These are phyloP conservation scores for Acacia melanoxylon DNA, from an alignment of 306 rosid genomes.

Conservation along the genomic window DNA sequence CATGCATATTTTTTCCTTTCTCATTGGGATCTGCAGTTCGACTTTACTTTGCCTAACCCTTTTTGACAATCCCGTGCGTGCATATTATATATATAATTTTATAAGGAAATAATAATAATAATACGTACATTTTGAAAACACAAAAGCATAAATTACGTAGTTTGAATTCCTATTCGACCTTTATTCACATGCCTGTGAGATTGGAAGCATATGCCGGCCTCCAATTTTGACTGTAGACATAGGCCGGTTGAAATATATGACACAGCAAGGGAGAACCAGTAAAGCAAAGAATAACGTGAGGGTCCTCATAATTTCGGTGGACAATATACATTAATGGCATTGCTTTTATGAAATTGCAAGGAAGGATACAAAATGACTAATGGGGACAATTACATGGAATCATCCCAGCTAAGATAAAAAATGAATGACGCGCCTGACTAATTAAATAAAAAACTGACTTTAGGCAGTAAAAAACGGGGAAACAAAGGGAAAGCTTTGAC, in stretches of 20 bases:
- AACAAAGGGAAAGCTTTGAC: background rate
- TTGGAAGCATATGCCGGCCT: conserved; percentile 45
- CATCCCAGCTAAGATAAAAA: background rate
- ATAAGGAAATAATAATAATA: background rate
- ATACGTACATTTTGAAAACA: background rate
- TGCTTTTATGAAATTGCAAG: background rate
- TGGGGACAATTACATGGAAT: background rate
- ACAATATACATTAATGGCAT: background rate
- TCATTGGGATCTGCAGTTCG: conserved; percentile 27
- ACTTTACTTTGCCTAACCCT: conserved; percentile 51
- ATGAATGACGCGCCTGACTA: background rate
- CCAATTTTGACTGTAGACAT: conserved; percentile 46
- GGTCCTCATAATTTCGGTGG: background rate
- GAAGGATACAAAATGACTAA: background rate
- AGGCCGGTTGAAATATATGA: background rate
- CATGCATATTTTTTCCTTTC: background rate
- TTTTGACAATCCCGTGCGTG: conserved; percentile 42
- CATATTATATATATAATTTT: background rate
- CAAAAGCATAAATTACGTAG: background rate
- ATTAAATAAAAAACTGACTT: conserved; percentile 5
- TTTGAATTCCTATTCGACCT: conserved; percentile 31
- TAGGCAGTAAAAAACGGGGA: background rate
- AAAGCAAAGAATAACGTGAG: background rate
- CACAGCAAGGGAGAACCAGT: background rate
- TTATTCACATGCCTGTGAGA: conserved; percentile 38